Evolutionary conservation across 805 yeast genomes (phyloP).

Genomic region (Ogataea neopini): DNA sequence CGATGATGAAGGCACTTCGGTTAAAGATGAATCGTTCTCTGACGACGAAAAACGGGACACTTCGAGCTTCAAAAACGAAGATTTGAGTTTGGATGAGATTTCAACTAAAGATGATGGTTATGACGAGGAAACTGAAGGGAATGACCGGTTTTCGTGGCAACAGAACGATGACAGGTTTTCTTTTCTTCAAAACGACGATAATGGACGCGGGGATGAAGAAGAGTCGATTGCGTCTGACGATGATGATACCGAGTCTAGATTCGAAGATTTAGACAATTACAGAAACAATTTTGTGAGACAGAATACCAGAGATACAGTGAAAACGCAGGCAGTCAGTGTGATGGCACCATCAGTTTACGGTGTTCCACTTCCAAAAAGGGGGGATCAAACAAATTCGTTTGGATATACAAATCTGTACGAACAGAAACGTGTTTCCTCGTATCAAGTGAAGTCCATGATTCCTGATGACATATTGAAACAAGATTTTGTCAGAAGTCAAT

Average conservation of each 20-base stretch:
- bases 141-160: conserved; percentile 22
- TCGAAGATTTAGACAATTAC: conserved; percentile 16
- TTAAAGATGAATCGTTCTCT: background rate
- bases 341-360: conserved; percentile 6
- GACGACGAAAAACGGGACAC: background rate
- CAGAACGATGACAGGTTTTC: conserved; percentile 15
- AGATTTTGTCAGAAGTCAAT: background rate
- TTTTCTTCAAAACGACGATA: conserved; percentile 11
- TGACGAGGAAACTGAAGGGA: conserved; percentile 1
- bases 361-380: background rate
- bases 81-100: conserved; percentile 3
- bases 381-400: background rate
- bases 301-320: conserved; percentile 27
- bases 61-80: conserved; percentile 5
- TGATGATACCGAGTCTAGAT: conserved; percentile 5
- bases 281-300: conserved; percentile 27
- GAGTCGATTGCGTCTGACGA: conserved; percentile 9
- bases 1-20: conserved; percentile 3
- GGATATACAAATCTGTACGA: conserved; percentile 9
- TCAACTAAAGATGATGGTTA: conserved; percentile 4
- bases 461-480: conserved; percentile 2
- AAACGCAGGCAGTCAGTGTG: conserved; percentile 6
- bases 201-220: conserved; percentile 13
- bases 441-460: conserved; percentile 16
- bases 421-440: conserved; percentile 9